Base-by-base conservation (phyloP, 306 rosid species). In the Cucurbita maxima region DNA sequence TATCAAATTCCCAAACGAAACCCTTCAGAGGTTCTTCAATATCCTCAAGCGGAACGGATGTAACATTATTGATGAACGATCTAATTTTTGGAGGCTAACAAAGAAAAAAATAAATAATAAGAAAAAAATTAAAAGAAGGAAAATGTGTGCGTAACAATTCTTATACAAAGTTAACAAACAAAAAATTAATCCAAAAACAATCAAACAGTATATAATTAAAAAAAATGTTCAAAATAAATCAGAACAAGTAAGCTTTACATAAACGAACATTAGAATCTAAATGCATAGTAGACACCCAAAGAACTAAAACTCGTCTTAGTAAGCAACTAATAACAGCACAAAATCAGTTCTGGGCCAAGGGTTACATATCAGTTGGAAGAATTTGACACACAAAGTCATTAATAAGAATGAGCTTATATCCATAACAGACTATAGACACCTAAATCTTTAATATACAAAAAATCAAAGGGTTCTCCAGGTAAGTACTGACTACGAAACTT, bases 1-100 rank as follows among this genome's bases (percentile, higher is more conserved):
- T 95, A 80, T 95, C 97, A 18, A 86, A 91, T 85, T 89, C 99
- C 99, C 97, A 95, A 50, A 81, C 45, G 77, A 95, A 95, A 74
- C 89, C 87, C 77, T 87, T 89, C 20, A 91, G 79, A 75, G 96
- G 87, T 81, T 82, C 96, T 85, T 95, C 92, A 81, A 91, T 87
- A 82, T 88, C 81, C 84, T 91, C 96, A 67, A 88, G 84, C 19
- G 99, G 99, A 86, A 86, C 91, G 4, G 91, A 86, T 43, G 89
- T 88, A 76, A 95, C 96, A 78, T 78, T 75, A 47, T 87, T 82
- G 72, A 95, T 95, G 84, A 91, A 88, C 60, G 85, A 78, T 85
- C 86, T 84, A 77, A 95, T 89, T 83, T 87, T 95, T 62, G 96
- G 96, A 82, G 99, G 99, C 97, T 95, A 91, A 75, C 25, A 81